Conservation (phyloP, 345 rosid genomes). For the Anastatica hierochuntica region DNA sequence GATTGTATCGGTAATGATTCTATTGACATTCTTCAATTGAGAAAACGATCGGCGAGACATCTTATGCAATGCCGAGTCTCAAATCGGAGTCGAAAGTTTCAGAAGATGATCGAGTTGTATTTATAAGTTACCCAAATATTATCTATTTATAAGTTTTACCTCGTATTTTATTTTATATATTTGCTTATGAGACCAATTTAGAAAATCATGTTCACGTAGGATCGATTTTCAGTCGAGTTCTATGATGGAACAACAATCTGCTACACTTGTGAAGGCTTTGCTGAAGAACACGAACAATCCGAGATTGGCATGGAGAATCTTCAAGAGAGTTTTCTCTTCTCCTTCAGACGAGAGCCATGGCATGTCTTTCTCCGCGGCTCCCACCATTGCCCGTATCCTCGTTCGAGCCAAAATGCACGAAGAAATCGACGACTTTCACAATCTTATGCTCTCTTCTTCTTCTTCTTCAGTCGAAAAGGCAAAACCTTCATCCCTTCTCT, state of each 20-base stretch:
- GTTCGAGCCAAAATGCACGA: constrained; percentile 47
- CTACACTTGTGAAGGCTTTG: constrained; percentile 48
- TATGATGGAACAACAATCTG: constrained; percentile 40
- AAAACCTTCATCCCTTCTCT: constrained; percentile 33
- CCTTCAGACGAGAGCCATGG: constrained; percentile 22
- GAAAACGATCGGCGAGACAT: too few relatives aligned
- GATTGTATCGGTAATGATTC: too few relatives aligned
- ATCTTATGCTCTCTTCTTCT: constrained; percentile 33
- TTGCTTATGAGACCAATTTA: background rate
- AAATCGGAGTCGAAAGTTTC: too few relatives aligned
- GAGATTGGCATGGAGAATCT: constrained; percentile 72
- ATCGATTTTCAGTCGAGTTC: background rate
- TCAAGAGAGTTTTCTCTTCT: constrained; percentile 58
- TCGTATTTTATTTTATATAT: background rate
- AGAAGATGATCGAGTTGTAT: too few relatives aligned
- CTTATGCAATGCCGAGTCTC: too few relatives aligned
- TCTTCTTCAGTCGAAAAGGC: constrained; percentile 1
- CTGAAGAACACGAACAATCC: constrained; percentile 56
- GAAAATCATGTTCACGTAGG: background rate
- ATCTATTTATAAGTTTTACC: too few relatives aligned
- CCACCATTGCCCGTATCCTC: constrained; percentile 57
- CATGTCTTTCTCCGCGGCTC: constrained; percentile 28
- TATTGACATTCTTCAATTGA: too few relatives aligned
- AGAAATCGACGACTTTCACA: constrained; percentile 62
- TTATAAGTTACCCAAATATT: too few relatives aligned